A percentile compares a stretch with the other conserved stretches of the same genome.
phyloP scores from a whole-genome alignment of 441 rosid species.

The Flueggea neowawraea region DNA sequence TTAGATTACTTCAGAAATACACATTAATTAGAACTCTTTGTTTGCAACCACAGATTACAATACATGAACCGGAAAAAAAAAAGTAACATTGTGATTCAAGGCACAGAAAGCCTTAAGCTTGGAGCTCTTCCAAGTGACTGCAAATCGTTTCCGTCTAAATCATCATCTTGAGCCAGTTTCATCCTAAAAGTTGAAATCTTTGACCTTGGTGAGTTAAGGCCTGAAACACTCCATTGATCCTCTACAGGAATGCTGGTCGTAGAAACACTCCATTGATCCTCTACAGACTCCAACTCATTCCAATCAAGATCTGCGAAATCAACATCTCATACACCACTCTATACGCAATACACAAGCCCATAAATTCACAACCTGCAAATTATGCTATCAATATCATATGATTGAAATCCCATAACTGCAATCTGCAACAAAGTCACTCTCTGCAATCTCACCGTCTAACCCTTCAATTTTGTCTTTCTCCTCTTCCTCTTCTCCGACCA shows the following conservation, averaged over 20 bases:
- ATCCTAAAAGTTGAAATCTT: constrained; percentile 70
- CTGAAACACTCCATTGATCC: constrained; percentile 95
- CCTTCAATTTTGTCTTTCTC: too few relatives aligned
- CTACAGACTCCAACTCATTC: too few relatives aligned
- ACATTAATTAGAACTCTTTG: constrained; percentile 25
- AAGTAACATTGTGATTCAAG: constrained; percentile 13
- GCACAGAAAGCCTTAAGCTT: constrained; percentile 73
- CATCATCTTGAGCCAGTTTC: constrained; percentile 80
- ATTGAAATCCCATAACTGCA: too few relatives aligned
- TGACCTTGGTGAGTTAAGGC: constrained; percentile 74
- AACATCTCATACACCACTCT: too few relatives aligned
- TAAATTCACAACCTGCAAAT: too few relatives aligned
- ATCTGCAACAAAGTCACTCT: too few relatives aligned
- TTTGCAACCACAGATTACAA: constrained; percentile 33
- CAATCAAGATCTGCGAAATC: too few relatives aligned
- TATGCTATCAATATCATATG: too few relatives aligned
- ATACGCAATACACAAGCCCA: too few relatives aligned
- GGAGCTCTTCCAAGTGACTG: constrained; percentile 50
- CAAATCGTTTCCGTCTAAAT: constrained; percentile 49
- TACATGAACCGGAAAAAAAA: constrained; percentile 16
- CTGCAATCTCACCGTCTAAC: too few relatives aligned
- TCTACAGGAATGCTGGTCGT: constrained; percentile 62
- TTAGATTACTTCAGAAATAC: constrained; percentile 40
- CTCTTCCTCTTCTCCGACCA: too few relatives aligned
- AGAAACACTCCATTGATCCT: too few relatives aligned